A percentile compares a stretch with the other conserved stretches of the same genome.
Evolutionary conservation across 2,329 filamentous ascomycete genomes (phyloP).

Genomic region (Rhinocladiella mackenziei): DNA sequence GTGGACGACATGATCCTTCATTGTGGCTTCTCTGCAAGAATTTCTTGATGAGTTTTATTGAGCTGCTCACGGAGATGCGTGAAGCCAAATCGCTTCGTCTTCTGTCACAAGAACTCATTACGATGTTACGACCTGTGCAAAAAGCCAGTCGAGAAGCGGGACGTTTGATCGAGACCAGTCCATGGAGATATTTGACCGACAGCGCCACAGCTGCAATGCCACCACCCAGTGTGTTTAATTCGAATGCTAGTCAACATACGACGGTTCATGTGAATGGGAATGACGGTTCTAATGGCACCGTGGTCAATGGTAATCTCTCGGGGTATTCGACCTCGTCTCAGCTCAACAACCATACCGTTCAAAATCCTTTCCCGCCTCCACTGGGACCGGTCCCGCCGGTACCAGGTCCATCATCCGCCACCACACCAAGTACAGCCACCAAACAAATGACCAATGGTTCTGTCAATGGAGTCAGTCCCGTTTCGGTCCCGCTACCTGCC

Average conservation of each 20-base stretch:
- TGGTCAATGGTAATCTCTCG: constrained; percentile 12
- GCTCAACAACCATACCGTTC: constrained; percentile 6
- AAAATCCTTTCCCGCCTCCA: constrained; percentile 23
- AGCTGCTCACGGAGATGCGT: constrained; percentile 46
- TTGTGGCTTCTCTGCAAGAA: constrained; percentile 68
- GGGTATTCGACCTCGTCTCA: constrained; percentile 23
- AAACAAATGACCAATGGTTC: constrained; percentile 30
- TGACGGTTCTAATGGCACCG: constrained; percentile 13
- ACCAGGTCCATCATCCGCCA: constrained; percentile 20
- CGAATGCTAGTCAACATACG: constrained; percentile 3
- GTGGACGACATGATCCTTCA: constrained; percentile 49
- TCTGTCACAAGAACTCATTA: constrained; percentile 63
- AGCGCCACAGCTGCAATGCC: constrained; percentile 33
- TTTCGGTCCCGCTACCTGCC: constrained; percentile 63
- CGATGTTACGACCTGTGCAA: constrained; percentile 74
- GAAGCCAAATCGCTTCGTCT: constrained; percentile 46
- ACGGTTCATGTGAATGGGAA: constrained; percentile 9
- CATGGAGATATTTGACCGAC: constrained; percentile 56
- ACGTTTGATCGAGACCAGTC: constrained; percentile 64
- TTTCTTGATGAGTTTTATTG: constrained; percentile 48
- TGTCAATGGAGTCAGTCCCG: constrained; percentile 26
- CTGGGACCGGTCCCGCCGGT: constrained; percentile 16
- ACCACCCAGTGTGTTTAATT: constrained; percentile 22
- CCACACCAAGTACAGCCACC: constrained; percentile 30
- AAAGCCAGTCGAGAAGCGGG: constrained; percentile 76